phyloP scores from a whole-genome alignment of 2,329 filamentous ascomycete species.

The Nemania diffusa region DNA sequence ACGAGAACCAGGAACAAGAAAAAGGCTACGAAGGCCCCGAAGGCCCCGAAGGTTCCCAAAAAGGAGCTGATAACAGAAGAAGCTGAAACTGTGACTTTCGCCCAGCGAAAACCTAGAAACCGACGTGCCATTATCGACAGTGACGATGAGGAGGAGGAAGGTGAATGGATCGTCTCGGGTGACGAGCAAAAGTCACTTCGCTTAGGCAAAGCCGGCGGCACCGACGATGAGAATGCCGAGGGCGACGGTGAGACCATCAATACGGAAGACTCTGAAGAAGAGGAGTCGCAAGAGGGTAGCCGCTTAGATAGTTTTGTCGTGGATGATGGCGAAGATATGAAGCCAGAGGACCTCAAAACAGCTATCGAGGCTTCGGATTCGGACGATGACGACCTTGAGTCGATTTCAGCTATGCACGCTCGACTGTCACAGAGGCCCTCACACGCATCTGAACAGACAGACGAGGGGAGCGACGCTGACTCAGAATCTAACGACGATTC shows the following conservation, averaged over 20 bases:
- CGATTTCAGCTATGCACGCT: constrained; percentile 43
- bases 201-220: constrained; percentile 83
- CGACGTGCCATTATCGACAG: constrained; percentile 59
- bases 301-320: constrained; percentile 67
- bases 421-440: constrained; percentile 34
- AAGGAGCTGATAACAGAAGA: constrained; percentile 46
- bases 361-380: constrained; percentile 46
- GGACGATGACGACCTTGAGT: constrained; percentile 46
- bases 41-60: constrained; percentile 44
- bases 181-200: constrained; percentile 68
- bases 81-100: constrained; percentile 46
- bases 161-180: constrained; percentile 82
- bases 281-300: constrained; percentile 59
- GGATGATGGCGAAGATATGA: constrained; percentile 58
- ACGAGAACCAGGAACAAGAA: constrained; percentile 51
- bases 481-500: constrained; percentile 43
- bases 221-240: constrained; percentile 88
- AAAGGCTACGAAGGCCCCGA: constrained; percentile 46
- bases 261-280: constrained; percentile 74
- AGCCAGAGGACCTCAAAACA: constrained; percentile 44
- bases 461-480: constrained; percentile 33
- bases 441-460: constrained; percentile 34
- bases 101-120: constrained; percentile 50
- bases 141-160: constrained; percentile 73
- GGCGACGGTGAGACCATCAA: constrained; percentile 83